Percentiles rank a stretch among this genome's conserved stretches.
These are phyloP conservation scores for Alnus glutinosa DNA, from an alignment of 306 rosid genomes.

Conservation along the genomic window DNA sequence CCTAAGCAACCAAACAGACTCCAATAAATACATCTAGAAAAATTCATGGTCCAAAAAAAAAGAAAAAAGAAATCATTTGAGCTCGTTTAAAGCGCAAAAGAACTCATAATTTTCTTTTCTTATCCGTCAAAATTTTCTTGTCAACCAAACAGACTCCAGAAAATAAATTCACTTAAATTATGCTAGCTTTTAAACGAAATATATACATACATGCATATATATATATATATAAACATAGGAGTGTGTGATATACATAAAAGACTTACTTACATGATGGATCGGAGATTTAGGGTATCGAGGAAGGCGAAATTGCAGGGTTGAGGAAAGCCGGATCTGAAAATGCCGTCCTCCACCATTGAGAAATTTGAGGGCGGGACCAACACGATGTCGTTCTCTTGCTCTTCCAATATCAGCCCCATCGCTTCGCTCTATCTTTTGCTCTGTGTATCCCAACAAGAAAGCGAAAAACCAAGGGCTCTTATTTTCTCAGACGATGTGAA, in stretches of 20 bases:
- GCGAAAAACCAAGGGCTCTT: background rate
- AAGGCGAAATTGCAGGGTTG: slow-evolving; percentile 63
- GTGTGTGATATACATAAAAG: background rate
- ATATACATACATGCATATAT: no score
- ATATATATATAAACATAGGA: background rate
- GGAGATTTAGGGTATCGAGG: slow-evolving; percentile 69
- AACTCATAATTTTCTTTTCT: background rate
- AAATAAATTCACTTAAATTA: background rate
- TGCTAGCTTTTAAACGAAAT: no score
- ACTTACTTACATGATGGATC: slow-evolving; percentile 69
- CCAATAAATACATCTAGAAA: background rate
- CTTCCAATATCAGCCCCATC: slow-evolving; percentile 49
- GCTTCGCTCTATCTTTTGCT: background rate
- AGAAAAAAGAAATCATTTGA: background rate
- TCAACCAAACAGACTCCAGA: background rate
- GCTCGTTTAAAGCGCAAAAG: background rate
- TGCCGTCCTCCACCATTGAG: slow-evolving; percentile 87
- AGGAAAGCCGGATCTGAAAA: slow-evolving; percentile 88
- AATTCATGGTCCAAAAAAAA: background rate
- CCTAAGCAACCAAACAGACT: background rate
- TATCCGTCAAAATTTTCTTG: background rate
- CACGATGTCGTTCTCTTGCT: slow-evolving; percentile 33
- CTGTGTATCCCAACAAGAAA: background rate
- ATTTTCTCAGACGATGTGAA: background rate
- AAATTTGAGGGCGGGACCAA: slow-evolving; percentile 78